These are phyloP conservation scores for Populus davidiana DNA, from an alignment of 345 rosid genomes.

Conservation along the genomic window DNA sequence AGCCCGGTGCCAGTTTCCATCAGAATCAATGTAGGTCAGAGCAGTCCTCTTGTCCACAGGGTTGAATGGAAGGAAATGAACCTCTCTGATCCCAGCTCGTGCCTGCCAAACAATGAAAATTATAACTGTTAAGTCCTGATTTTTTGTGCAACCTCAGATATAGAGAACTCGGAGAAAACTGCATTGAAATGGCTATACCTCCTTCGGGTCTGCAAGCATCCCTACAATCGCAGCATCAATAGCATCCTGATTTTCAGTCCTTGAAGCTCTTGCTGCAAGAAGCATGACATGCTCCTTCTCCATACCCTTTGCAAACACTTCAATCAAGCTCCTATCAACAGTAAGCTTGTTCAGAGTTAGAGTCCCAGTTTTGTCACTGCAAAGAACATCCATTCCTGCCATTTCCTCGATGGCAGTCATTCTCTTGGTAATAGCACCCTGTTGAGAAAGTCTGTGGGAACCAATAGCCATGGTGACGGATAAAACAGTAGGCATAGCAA, in stretches of 20 bases:
- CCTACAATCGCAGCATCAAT: conserved; percentile 92
- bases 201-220: conserved; percentile 95
- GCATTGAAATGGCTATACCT: conserved; percentile 36
- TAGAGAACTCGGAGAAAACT: neutral
- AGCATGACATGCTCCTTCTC: conserved; percentile 69
- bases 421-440: conserved; percentile 90
- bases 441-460: conserved; percentile 76
- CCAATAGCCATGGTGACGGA: conserved; percentile 98
- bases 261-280: conserved; percentile 88
- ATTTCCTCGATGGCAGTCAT: conserved; percentile 97
- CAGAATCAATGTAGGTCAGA: conserved; percentile 67
- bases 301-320: conserved; percentile 70
- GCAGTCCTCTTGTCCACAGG: conserved; percentile 95
- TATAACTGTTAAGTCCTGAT: neutral
- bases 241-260: conserved; percentile 85
- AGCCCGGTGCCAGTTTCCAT: conserved; percentile 76
- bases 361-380: conserved; percentile 93
- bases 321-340: conserved; percentile 70
- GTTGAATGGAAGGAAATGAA: conserved; percentile 87
- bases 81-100: conserved; percentile 67
- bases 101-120: conserved; percentile 45
- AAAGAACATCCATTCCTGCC: conserved; percentile 96
- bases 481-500: conserved; percentile 90
- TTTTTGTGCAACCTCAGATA: neutral
- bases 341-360: conserved; percentile 74